These are phyloP conservation scores for Podila minutissima DNA, from an alignment of 192 early-diverging fungal genomes.

Conservation along the genomic window DNA sequence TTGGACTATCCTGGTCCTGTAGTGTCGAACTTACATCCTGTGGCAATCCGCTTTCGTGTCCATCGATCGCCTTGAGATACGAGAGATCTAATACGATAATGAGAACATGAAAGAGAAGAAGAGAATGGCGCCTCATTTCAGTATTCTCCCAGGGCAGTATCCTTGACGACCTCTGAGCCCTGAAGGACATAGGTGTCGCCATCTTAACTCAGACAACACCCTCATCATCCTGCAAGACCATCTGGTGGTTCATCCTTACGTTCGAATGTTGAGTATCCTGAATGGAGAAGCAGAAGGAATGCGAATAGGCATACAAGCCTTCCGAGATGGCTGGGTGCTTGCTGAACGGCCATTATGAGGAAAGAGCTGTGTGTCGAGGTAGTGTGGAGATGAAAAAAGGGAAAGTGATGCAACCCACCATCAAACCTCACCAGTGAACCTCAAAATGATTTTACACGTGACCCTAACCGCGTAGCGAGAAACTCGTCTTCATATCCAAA, in stretches of 20 bases:
- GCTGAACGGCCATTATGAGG: constrained; percentile 43
- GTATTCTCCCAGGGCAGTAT: not conserved
- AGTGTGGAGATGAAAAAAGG: not conserved
- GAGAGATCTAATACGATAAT: constrained; percentile 53
- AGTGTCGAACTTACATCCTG: constrained; percentile 49
- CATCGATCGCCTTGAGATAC: constrained; percentile 63
- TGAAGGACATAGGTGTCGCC: not conserved
- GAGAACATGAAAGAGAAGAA: not conserved
- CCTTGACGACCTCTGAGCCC: not conserved
- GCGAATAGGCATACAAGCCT: constrained; percentile 49
- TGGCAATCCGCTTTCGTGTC: constrained; percentile 52
- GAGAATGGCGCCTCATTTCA: too few species aligned
- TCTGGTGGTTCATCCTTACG: constrained; percentile 36
- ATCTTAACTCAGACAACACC: not conserved
- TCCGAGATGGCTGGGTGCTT: constrained; percentile 44
- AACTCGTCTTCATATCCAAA: too few species aligned
- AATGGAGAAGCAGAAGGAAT: constrained; percentile 56
- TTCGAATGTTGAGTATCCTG: constrained; percentile 66
- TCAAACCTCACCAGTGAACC: too few species aligned
- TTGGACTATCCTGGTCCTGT: not conserved
- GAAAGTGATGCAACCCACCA: too few species aligned
- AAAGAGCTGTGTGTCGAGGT: not conserved
- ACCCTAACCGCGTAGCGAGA: too few species aligned
- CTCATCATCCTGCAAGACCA: not conserved
- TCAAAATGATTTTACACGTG: too few species aligned